These are phyloP conservation scores for Typha latifolia DNA, from an alignment of 176 grass and related monocot genomes.

Conservation along the genomic window DNA sequence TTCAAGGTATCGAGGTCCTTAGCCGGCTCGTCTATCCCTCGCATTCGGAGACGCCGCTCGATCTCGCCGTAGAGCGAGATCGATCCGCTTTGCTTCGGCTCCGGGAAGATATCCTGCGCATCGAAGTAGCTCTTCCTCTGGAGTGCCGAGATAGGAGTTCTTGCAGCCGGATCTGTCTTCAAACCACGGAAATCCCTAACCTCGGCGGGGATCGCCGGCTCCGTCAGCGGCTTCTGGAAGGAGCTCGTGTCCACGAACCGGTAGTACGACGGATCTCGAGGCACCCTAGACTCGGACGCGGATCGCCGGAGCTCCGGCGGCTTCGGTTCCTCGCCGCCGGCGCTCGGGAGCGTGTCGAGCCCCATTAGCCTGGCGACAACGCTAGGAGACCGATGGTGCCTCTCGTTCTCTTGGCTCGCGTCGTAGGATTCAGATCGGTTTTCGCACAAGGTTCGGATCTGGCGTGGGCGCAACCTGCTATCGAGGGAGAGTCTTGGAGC, in stretches of 20 bases:
- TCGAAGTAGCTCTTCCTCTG: constrained; percentile 29
- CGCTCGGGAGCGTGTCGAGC: constrained; percentile 27
- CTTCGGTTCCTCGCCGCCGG: neutral
- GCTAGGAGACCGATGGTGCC: constrained; percentile 27
- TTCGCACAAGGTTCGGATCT: too few species aligned
- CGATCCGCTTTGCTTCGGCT: constrained; percentile 31
- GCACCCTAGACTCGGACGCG: constrained; percentile 25
- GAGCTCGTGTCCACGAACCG: constrained; percentile 26
- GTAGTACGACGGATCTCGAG: constrained; percentile 11
- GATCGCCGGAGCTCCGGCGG: constrained; percentile 23
- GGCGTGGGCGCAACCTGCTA: constrained; percentile 1
- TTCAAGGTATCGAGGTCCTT: constrained; percentile 81
- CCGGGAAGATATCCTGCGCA: constrained; percentile 24
- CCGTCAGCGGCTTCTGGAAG: constrained; percentile 16
- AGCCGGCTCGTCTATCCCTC: constrained; percentile 69
- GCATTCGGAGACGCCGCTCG: constrained; percentile 74
- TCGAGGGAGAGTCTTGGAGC: constrained; percentile 25
- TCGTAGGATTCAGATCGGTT: constrained; percentile 4
- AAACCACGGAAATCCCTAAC: neutral
- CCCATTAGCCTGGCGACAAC: constrained; percentile 41
- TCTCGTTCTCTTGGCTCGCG: constrained; percentile 2
- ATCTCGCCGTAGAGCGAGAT: constrained; percentile 85
- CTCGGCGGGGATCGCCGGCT: neutral
- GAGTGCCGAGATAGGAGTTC: constrained; percentile 3
- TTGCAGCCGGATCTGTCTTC: neutral